Evolutionary conservation across 805 yeast species (phyloP).

Genomic region (Blastobotrys terrestris): DNA sequence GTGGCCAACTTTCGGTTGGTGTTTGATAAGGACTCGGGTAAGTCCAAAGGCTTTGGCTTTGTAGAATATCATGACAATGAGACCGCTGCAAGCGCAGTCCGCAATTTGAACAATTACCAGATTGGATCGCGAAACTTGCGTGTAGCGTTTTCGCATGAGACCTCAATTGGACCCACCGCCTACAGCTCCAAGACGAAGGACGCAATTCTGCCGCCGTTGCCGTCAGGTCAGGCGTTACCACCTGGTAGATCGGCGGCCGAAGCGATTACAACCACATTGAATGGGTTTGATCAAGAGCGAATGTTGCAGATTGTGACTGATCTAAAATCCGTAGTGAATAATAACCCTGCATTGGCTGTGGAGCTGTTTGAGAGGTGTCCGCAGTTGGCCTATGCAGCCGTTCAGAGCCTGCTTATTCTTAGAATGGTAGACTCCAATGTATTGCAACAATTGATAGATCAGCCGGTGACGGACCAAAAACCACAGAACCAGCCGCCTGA

Average conservation of each 20-base stretch:
- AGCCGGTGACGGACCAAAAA: constrained; percentile 5
- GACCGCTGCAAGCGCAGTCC: constrained; percentile 84
- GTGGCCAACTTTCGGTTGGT: constrained; percentile 66
- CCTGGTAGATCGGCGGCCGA: constrained; percentile 33
- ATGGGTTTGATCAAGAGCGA: constrained; percentile 37
- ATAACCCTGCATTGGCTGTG: constrained; percentile 52
- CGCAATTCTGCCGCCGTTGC: constrained; percentile 30
- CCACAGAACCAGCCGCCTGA: constrained; percentile 19
- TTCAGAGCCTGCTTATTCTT: constrained; percentile 55
- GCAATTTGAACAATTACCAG: constrained; percentile 74
- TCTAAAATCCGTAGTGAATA: constrained; percentile 50
- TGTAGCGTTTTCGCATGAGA: constrained; percentile 67
- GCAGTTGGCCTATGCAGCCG: constrained; percentile 75
- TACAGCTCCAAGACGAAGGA: background rate
- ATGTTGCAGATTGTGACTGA: constrained; percentile 48
- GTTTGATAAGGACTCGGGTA: constrained; percentile 85
- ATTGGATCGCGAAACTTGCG: constrained; percentile 66
- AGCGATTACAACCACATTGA: constrained; percentile 43
- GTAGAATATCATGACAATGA: constrained; percentile 77
- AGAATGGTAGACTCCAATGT: constrained; percentile 30
- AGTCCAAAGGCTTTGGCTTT: constrained; percentile 85
- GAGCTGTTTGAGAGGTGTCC: constrained; percentile 64
- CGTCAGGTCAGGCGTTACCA: constrained; percentile 45
- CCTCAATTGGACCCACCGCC: constrained; percentile 26
- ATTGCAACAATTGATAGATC: constrained; percentile 22